Conservation (phyloP, 2,329 filamentous ascomycete species). For the Scedosporium apiospermum region DNA sequence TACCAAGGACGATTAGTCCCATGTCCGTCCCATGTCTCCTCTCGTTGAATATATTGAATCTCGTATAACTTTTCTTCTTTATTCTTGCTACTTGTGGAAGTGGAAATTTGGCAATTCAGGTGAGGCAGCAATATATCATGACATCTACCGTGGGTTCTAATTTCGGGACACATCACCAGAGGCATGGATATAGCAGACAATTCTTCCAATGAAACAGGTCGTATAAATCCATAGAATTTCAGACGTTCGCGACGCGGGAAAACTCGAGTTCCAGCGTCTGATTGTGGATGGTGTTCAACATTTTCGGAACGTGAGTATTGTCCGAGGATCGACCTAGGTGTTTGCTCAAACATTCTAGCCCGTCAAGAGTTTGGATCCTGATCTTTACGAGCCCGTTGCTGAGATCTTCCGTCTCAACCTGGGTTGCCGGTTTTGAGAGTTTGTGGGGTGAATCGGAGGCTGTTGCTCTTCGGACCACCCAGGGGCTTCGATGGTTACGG, state of each 20-base stretch:
- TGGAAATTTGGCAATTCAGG: slow-evolving; percentile 5
- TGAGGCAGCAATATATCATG: not conserved
- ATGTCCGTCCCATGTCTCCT: not conserved
- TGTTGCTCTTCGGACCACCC: too few species aligned
- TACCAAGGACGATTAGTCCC: not conserved
- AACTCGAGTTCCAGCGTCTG: too few species aligned
- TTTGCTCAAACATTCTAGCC: not conserved
- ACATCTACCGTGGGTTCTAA: not conserved
- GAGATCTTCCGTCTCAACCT: not conserved
- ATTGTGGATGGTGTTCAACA: too few species aligned
- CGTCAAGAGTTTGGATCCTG: not conserved
- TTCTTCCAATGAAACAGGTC: too few species aligned
- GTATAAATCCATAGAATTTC: too few species aligned
- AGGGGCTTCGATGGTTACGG: too few species aligned
- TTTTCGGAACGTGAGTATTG: too few species aligned
- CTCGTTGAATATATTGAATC: not conserved
- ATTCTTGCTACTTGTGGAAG: not conserved
- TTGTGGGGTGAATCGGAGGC: not conserved
- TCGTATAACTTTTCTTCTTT: not conserved
- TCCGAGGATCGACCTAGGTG: too few species aligned
- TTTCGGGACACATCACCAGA: not conserved
- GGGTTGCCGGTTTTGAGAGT: not conserved
- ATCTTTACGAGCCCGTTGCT: not conserved
- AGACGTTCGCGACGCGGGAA: too few species aligned
- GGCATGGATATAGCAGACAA: not conserved